Percentiles rank a stretch among this genome's conserved stretches.
Evolutionary conservation across 2,329 filamentous ascomycete genomes (phyloP).

Genomic region (Apiospora marii): DNA sequence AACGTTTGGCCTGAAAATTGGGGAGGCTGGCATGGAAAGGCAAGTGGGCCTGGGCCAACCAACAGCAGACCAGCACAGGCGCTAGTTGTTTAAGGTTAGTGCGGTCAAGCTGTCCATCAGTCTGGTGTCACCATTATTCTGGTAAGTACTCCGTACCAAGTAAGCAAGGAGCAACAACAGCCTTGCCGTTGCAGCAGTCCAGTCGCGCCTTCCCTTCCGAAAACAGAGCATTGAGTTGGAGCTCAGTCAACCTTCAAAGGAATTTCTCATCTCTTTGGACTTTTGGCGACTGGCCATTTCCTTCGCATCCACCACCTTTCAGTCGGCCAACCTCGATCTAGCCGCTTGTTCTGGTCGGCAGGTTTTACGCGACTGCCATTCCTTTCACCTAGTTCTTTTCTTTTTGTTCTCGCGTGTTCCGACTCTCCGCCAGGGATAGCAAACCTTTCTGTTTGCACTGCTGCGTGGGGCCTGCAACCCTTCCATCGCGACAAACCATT

Average conservation of each 20-base stretch:
- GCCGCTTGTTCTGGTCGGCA: constrained; percentile 22
- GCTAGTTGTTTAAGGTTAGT: constrained; percentile 12
- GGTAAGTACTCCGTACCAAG: neutral
- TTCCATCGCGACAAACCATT: constrained; percentile 23
- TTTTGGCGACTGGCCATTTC: constrained; percentile 7
- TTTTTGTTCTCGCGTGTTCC: constrained; percentile 6
- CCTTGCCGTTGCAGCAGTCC: constrained; percentile 27
- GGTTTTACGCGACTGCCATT: constrained; percentile 19
- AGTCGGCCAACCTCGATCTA: constrained; percentile 16
- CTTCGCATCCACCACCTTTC: constrained; percentile 20
- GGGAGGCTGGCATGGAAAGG: neutral
- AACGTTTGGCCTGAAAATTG: constrained; percentile 6
- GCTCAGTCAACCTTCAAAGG: constrained; percentile 19
- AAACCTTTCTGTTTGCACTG: constrained; percentile 24
- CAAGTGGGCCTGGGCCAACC: constrained; percentile 1
- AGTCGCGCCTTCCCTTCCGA: constrained; percentile 41
- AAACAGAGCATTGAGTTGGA: constrained; percentile 36
- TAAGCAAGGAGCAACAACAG: constrained; percentile 20
- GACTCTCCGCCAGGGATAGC: constrained; percentile 13
- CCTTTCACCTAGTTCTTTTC: constrained; percentile 20
- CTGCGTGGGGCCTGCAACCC: constrained; percentile 9
- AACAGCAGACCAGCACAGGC: neutral
- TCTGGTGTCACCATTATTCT: neutral
- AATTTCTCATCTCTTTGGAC: constrained; percentile 18
- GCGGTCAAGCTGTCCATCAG: neutral